Base-by-base conservation (phyloP, 129 eudicot genomes). In the Helianthus tuberosus region DNA sequence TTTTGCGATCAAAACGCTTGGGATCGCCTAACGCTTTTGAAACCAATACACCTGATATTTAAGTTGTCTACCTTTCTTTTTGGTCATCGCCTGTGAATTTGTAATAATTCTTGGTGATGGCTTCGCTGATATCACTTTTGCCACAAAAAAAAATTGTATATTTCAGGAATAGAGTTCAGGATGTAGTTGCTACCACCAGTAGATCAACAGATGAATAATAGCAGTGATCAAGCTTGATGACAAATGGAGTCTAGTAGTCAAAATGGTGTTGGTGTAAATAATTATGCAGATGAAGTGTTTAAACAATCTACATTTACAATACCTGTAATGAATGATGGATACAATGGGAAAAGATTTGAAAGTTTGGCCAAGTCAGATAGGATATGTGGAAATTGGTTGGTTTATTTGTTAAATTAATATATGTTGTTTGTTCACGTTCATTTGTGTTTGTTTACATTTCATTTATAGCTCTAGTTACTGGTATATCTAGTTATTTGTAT, bases 291-390 rank as follows among this genome's bases (percentile, higher is more conserved):
- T 27, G 32, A 27, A 78, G 64, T 64, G 15, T 59, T 59, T 59
- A 36, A 82, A 84, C 78, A 77, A 76, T 74, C 52, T 83, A 63
- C 82, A 53, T 69, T 49, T 75, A 69, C 66, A 73, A 81, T 72
- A 74, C 64, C 82, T 2, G 64, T 60, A 69, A 55, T 46, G 15
- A 75, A 61, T 77, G 89, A 88, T 53, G 83, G 85, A 76, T 68
- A 44, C 64, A 81, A 84, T 81, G 97, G 84, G 78, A 80, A 65
- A 76, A 88, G 74, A 68, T 91, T 88, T 72, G 84, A 83, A 71
- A 86, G 75, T 86, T 84, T 85, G 68, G 86, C 92, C 47, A 88
- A 88, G 78, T 86, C 90, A 39, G 96, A 91, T 86, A 83, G 86
- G 84, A 76, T 88, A 66, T 88, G 86, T 61, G 77, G 96, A 32